Base-by-base conservation (phyloP, 768 basidiomycete genomes). In the Boletus reticuloceps region DNA sequence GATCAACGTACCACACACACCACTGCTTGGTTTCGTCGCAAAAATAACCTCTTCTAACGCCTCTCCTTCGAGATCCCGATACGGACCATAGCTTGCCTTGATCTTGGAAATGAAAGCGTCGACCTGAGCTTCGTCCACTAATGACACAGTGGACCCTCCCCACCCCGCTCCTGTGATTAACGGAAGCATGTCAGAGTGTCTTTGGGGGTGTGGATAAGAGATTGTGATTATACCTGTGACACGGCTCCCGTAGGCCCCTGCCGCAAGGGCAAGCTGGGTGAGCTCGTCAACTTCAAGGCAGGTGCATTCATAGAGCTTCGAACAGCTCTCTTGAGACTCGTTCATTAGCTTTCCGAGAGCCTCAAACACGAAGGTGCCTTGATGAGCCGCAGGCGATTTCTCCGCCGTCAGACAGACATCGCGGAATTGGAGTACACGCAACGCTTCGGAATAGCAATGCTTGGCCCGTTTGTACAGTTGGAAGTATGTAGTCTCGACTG, bases 61-160 rank as follows among this genome's bases (percentile, higher is more conserved):
- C 25, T 84, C 83, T 13, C 80, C 80, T 51, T 79, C 76, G 39
- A 95, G 69, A 7, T 71, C 75, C 57, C 74, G 73, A 69, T 89
- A 93, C n/a, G 86, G 81, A 17, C 66, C 70, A 66, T 92, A 94
- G 5, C 70, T 72, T n/a, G 72, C 72, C 64, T 76, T 80, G 17
- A 94, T 73, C 59, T 77, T 76, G 57, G 73, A 64, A 43, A 93
- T 85, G 68, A 95, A 94, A 9, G 63, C 56, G 0, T 80, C 77
- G 3, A 89, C 88, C 42, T 81, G 63, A 19, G 74, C 69, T 64
- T 88, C 86, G 8, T 82, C 78, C 16, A 94, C 86, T 19, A 94
- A 79, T 8, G 89, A 91, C 20, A 94, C 87, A 0, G 88, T 89
- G 64, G 91, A 94, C 6, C 93, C 93, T 37, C 94, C 94, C 92